Percentiles rank a stretch among this genome's conserved stretches.
Conservation (phyloP, 768 basidiomycete genomes). For the Candolleomyces eurysporus region DNA sequence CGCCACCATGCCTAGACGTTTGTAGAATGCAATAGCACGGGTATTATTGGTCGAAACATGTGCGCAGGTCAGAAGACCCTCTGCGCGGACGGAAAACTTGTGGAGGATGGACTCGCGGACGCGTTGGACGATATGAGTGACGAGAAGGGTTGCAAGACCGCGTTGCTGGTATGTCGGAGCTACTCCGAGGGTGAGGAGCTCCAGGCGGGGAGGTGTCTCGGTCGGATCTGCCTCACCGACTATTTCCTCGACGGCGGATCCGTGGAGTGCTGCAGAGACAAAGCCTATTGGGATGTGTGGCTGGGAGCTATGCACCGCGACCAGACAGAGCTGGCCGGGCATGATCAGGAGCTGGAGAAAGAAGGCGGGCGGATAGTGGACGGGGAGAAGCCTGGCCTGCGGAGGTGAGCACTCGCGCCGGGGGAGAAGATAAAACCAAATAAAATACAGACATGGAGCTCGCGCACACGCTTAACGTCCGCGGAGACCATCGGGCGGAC, state of each 20-base stretch:
- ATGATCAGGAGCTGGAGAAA: slow-evolving; percentile 46
- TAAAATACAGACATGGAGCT: slow-evolving; percentile 39
- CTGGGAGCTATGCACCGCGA: slow-evolving; percentile 30
- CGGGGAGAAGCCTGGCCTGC: slow-evolving; percentile 36
- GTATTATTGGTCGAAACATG: slow-evolving; percentile 45
- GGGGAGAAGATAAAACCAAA: not conserved
- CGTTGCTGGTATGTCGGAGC: slow-evolving; percentile 40
- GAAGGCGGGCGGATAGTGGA: slow-evolving; percentile 41
- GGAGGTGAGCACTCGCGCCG: slow-evolving; percentile 8
- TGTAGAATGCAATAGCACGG: slow-evolving; percentile 41
- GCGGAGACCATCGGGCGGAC: slow-evolving; percentile 32
- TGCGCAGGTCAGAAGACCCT: slow-evolving; percentile 34
- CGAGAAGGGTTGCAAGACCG: slow-evolving; percentile 43
- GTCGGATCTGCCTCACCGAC: slow-evolving; percentile 5
- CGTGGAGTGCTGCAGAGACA: slow-evolving; percentile 36
- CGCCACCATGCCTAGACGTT: slow-evolving; percentile 39
- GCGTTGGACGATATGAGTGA: slow-evolving; percentile 15
- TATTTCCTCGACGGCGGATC: slow-evolving; percentile 14
- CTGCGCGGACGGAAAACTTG: slow-evolving; percentile 5
- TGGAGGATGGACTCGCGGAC: too few relatives aligned
- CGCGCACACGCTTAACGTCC: slow-evolving; percentile 32
- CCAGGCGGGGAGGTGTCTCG: slow-evolving; percentile 29
- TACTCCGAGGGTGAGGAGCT: slow-evolving; percentile 54
- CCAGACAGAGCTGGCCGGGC: slow-evolving; percentile 38
- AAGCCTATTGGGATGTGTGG: slow-evolving; percentile 38